Base-by-base conservation (phyloP, 345 rosid genomes). In the Anacardium occidentale region DNA sequence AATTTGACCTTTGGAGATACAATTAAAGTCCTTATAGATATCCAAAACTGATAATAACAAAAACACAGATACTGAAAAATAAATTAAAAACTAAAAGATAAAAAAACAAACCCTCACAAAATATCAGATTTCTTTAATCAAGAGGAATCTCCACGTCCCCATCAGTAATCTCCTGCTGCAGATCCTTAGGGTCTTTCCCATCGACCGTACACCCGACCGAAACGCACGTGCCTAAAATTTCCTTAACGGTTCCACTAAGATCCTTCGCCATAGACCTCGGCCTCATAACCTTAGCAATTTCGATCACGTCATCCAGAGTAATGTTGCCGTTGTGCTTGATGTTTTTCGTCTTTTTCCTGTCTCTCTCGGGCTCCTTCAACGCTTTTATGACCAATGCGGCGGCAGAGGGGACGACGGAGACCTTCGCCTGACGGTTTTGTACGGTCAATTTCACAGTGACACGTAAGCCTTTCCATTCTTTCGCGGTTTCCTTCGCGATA, bases 391-490 rank as follows among this genome's bases (percentile, higher is more conserved):
- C 92, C 1, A 90, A 83, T 0, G 96, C 96, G 0, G 96, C 90
- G 0, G 96, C 96, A 5, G 96, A 90, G 7, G 96, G 96, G 24
- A 90, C 96, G 17, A 90, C 92, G 6, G 91, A 61, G 1, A 90
- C 93, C 73, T 90, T 90, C 0, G 93, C 96, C 76, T 87, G 96
- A 64, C 96, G 93, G 70, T 90, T 90, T 84, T 88, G 96, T 21
- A 90, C 96, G 21, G 96, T 90, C 2, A 90, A 87, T 77, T 90
- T 90, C 44, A 89, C 96, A 0, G 92, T 90, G 6, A 90, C 96
- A 13, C 93, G 90, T 8, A 90, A 72, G 20, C 90, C 90, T 82
- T 86, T 86, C 90, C 90, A 86, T 71, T 86, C 90, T 84, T 86
- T 86, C 71, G 84, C 85, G 17, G 90, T 86, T 76, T 85, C 89